Percentiles rank a stretch among this genome's conserved stretches.
Conservation (phyloP, 2,329 filamentous ascomycete species). For the Pezicula radicicola region DNA sequence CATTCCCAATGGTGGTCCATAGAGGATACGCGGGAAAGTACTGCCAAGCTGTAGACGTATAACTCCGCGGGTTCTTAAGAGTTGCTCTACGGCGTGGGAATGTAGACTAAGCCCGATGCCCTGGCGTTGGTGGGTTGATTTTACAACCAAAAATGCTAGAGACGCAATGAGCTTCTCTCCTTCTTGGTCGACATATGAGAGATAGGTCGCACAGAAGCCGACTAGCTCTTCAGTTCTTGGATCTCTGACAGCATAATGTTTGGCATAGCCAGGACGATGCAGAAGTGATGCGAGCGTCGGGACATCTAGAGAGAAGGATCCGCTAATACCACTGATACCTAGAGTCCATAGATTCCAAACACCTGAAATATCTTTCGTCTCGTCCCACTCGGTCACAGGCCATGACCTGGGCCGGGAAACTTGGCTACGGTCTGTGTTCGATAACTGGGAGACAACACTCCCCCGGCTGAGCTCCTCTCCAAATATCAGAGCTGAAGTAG, state of each 20-base stretch:
- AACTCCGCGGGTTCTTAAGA: constrained; percentile 49
- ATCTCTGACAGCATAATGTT: constrained; percentile 55
- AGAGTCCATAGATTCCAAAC: constrained; percentile 24
- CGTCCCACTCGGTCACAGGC: constrained; percentile 27
- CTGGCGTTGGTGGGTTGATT: constrained; percentile 40
- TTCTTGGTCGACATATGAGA: constrained; percentile 51
- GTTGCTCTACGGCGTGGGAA: constrained; percentile 44
- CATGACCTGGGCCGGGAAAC: constrained; percentile 17
- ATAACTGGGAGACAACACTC: neutral
- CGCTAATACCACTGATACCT: constrained; percentile 14
- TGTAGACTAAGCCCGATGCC: constrained; percentile 54
- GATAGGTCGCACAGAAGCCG: constrained; percentile 59
- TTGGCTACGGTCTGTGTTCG: neutral
- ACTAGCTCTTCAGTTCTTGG: constrained; percentile 40
- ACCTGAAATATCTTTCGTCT: constrained; percentile 21
- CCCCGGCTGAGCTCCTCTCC: constrained; percentile 27
- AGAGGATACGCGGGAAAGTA: constrained; percentile 55
- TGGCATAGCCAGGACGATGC: constrained; percentile 51
- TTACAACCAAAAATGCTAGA: constrained; percentile 51
- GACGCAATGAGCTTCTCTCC: constrained; percentile 53
- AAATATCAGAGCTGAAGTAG: constrained; percentile 50
- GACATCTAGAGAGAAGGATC: constrained; percentile 42
- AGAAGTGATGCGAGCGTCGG: constrained; percentile 44
- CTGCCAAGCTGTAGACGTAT: constrained; percentile 53
- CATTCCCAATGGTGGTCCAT: constrained; percentile 46